Conservation (phyloP, 352 stramenopile genomes). For the Phytophthora citricola region DNA sequence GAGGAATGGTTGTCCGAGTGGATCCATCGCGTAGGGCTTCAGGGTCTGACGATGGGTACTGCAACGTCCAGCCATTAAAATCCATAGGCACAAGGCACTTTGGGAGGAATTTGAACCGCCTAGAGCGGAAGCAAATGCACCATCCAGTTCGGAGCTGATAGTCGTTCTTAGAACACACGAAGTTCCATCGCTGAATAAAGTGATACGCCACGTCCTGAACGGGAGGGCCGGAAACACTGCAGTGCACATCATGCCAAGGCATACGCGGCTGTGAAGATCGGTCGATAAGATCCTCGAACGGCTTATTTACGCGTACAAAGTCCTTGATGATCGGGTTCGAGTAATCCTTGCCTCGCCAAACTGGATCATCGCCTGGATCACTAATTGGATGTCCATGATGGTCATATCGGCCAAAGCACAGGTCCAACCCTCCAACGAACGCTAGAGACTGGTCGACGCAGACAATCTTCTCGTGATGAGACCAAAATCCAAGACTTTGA, state of each 20-base stretch:
- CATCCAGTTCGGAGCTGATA: conserved; percentile 87
- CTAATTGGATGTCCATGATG: conserved; percentile 77
- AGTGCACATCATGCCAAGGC: conserved; percentile 92
- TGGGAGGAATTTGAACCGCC: conserved; percentile 84
- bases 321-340: conserved; percentile 92
- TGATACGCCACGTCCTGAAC: conserved; percentile 90
- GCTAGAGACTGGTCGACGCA: conserved; percentile 88
- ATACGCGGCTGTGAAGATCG: conserved; percentile 79
- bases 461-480: conserved; percentile 94
- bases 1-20: conserved; percentile 48
- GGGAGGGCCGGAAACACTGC: conserved; percentile 77
- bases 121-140: conserved; percentile 87
- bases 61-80: conserved; percentile 83
- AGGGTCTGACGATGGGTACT: conserved; percentile 72
- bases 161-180: conserved; percentile 89
- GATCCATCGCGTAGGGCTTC: conserved; percentile 40
- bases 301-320: conserved; percentile 87
- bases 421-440: conserved; percentile 87
- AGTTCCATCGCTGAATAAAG: conserved; percentile 94
- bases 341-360: conserved; percentile 88
- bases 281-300: conserved; percentile 88
- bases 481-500: conserved; percentile 91
- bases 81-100: conserved; percentile 90
- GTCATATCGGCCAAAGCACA: conserved; percentile 92
- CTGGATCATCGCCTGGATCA: conserved; percentile 67